A percentile compares a stretch with the other conserved stretches of the same genome.
Conservation (phyloP, 2,329 filamentous ascomycete species). For the Exserohilum turcica region DNA sequence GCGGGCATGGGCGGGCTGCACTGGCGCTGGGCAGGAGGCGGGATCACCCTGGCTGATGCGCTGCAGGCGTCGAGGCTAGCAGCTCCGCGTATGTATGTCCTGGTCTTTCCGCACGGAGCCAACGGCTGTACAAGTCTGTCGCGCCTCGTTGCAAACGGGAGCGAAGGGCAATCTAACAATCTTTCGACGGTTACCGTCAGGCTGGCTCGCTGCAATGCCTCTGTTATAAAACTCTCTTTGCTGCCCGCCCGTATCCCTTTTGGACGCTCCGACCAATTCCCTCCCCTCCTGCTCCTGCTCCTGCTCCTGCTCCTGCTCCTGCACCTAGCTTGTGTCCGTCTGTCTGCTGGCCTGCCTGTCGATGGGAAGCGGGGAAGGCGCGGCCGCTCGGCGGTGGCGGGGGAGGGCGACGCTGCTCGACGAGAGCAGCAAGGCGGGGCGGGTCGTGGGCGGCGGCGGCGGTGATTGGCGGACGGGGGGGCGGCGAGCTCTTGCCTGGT, state of each 20-base stretch:
- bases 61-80: slow-evolving; percentile 36
- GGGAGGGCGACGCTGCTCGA: slow-evolving; percentile 12
- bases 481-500: slow-evolving; percentile 28
- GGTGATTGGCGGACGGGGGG: slow-evolving; percentile 36
- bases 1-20: slow-evolving; percentile 15
- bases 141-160: slow-evolving; percentile 50
- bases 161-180: slow-evolving; percentile 50
- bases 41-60: slow-evolving; percentile 32
- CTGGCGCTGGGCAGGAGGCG: slow-evolving; percentile 27
- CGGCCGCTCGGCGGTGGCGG: slow-evolving; percentile 32
- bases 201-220: slow-evolving; percentile 43
- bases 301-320: neutral
- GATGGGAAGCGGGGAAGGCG: slow-evolving; percentile 19
- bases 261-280: slow-evolving; percentile 38
- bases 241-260: slow-evolving; percentile 39
- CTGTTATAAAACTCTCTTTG: slow-evolving; percentile 47
- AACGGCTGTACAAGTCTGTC: slow-evolving; percentile 49
- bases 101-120: slow-evolving; percentile 47
- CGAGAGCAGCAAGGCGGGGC: slow-evolving; percentile 29
- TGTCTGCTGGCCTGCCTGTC: too few species aligned
- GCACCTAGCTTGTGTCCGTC: too few species aligned
- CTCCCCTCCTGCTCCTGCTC: slow-evolving; percentile 21
- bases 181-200: slow-evolving; percentile 44
- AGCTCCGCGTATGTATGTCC: slow-evolving; percentile 42
- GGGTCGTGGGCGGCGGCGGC: slow-evolving; percentile 21